Evolutionary conservation across 257 asterid genomes (phyloP).

Genomic region (Cinchona pubescens): DNA sequence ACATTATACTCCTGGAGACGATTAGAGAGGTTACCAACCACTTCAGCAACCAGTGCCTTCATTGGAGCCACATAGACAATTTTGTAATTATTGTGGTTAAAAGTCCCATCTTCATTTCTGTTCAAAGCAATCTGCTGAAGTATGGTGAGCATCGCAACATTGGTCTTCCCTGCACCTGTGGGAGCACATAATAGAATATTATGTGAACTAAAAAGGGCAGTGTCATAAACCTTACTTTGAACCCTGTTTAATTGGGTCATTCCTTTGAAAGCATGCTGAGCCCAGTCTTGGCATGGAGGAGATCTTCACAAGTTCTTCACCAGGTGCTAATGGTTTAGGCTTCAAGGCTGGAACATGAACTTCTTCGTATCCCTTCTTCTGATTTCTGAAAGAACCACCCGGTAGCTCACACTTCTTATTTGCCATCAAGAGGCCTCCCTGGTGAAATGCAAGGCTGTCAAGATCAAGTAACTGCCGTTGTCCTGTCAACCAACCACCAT

Average conservation of each 20-base stretch:
- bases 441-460: conserved; percentile 34
- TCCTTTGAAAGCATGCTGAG: conserved; percentile 41
- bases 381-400: conserved; percentile 27
- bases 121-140: conserved; percentile 39
- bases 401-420: conserved; percentile 43
- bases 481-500: conserved; percentile 36
- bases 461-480: conserved; percentile 45
- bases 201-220: conserved; percentile 39
- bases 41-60: conserved; percentile 51
- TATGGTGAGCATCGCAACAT: conserved; percentile 48
- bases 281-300: conserved; percentile 46
- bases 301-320: conserved; percentile 33
- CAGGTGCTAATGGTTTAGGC: conserved; percentile 30
- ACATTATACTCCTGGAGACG: conserved; percentile 40
- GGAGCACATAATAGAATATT: conserved; percentile 45
- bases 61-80: conserved; percentile 49
- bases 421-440: conserved; percentile 34
- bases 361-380: conserved; percentile 41
- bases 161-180: conserved; percentile 49
- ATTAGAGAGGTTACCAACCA: conserved; percentile 40
- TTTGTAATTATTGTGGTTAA: conserved; percentile 32
- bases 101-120: conserved; percentile 35
- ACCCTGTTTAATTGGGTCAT: conserved; percentile 40
- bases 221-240: conserved; percentile 43
- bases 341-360: conserved; percentile 42